These are phyloP conservation scores for Lactifluus volemus DNA, from an alignment of 768 basidiomycete genomes.

Conservation along the genomic window DNA sequence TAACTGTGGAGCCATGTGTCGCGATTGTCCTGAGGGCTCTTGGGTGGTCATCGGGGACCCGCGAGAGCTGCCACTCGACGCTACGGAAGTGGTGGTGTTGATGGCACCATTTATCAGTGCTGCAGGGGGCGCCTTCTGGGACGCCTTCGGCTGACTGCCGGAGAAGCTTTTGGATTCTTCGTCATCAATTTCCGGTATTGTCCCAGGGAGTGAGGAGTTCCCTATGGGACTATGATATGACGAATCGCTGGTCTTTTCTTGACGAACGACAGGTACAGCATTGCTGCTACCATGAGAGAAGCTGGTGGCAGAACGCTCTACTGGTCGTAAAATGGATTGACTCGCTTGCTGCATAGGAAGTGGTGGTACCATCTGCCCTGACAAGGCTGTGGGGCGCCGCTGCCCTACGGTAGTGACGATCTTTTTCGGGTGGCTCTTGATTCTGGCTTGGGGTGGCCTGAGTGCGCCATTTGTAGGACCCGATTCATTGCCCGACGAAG, in stretches of 20 bases:
- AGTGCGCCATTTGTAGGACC: not conserved
- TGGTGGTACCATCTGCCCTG: not conserved
- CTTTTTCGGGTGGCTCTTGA: constrained; percentile 9
- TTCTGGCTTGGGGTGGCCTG: not conserved
- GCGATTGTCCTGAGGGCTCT: not conserved
- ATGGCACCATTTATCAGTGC: not conserved
- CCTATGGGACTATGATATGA: not conserved
- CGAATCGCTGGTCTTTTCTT: not conserved
- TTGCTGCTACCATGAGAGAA: not conserved
- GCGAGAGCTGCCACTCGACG: not conserved
- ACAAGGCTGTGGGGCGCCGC: not conserved
- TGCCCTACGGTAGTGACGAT: not conserved
- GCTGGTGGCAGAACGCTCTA: not conserved
- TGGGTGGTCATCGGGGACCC: not conserved
- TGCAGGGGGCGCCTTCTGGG: not conserved
- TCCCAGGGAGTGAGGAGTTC: not conserved
- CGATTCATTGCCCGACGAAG: not conserved
- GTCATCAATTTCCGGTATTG: not conserved
- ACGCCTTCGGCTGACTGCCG: not conserved
- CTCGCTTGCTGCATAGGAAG: not conserved
- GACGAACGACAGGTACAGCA: not conserved
- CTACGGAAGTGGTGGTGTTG: not conserved
- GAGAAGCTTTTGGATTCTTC: not conserved
- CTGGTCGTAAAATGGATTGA: not conserved
- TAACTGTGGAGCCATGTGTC: not conserved